phyloP scores from a whole-genome alignment of 2,329 filamentous ascomycete genomes.

The Fusarium oxysporum region DNA sequence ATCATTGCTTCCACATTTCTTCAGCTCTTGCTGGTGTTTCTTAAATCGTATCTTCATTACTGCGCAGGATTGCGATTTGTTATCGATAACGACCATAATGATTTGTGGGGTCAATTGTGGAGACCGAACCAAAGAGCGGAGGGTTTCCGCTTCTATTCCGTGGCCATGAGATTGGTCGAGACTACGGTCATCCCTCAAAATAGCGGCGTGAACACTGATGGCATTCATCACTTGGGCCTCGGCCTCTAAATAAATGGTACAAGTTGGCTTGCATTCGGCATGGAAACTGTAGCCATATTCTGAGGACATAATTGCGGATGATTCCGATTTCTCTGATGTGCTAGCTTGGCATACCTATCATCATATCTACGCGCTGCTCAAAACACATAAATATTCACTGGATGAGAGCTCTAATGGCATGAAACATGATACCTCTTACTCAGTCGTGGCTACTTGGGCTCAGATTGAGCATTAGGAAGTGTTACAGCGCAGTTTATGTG shows the following conservation, averaged over 20 bases:
- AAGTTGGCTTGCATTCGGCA: not conserved
- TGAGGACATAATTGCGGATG: not conserved
- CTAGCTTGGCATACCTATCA: rapidly evolving
- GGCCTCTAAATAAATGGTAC: not conserved
- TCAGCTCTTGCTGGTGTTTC: not conserved
- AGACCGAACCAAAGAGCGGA: not conserved
- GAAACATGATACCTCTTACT: not conserved
- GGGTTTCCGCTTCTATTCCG: not conserved
- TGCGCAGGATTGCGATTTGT: not conserved
- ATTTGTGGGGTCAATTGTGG: not conserved
- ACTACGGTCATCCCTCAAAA: not conserved
- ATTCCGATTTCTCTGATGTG: not conserved
- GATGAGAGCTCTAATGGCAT: not conserved
- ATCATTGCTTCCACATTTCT: not conserved
- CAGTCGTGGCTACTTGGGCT: not conserved
- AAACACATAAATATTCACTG: not conserved
- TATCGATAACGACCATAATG: not conserved
- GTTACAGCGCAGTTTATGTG: rapidly evolving
- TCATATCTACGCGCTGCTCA: not conserved
- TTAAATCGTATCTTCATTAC: not conserved
- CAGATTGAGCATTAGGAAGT: rapidly evolving
- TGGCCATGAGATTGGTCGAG: not conserved
- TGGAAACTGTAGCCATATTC: not conserved
- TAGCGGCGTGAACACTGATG: not conserved
- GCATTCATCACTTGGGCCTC: not conserved